Evolutionary conservation across 306 rosid species (phyloP), one percentile per base, ranked within the genome.

Genomic region (Malus sylvestris): DNA sequence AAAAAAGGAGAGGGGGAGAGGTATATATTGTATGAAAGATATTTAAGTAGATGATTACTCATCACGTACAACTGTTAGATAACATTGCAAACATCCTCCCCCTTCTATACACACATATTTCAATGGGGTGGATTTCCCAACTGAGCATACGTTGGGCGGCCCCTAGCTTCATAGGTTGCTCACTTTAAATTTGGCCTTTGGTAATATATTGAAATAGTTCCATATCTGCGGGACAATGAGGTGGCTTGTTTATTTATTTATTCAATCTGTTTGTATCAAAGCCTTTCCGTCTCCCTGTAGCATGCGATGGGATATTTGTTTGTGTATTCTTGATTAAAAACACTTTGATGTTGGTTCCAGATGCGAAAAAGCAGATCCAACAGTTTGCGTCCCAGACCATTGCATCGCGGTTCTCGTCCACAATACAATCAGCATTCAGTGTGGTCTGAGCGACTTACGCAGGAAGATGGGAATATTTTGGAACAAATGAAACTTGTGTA

Each of bases 351-450:
- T 70, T 73, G 52, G 19, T 91, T 83, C 83, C 96, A 94, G 96
- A 86, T 84, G 97, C 98, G 61, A 93, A 90, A 88, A 90, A 91
- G 90, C 97, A 93, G 91, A 77, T 93, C 83, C 97, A 91, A 81
- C 98, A 91, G 79, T 93, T 85, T 74, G 98, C 98, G 38, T 68
- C 97, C 67, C 97, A 88, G 80, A 93, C 96, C 46, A 76, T 93
- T 55, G 97, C 98, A 67, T 70, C 91, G 19, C 93, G 85, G 82
- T 72, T 93, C 83, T 66, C 98, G 38, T 91, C 98, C 38, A 87
- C 98, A 69, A 27, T 93, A 40, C 97, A 91, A 74, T 89, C 97
- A 44, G 96, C 97, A 55, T 91, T 93, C 76, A 93, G 86, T 74
- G 92, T 89, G 18, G 93, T 93, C 78, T 93, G 87, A 93, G 55